phyloP scores from a whole-genome alignment of 192 early-diverging fungal genomes.

The Haplosporangium gracile region DNA sequence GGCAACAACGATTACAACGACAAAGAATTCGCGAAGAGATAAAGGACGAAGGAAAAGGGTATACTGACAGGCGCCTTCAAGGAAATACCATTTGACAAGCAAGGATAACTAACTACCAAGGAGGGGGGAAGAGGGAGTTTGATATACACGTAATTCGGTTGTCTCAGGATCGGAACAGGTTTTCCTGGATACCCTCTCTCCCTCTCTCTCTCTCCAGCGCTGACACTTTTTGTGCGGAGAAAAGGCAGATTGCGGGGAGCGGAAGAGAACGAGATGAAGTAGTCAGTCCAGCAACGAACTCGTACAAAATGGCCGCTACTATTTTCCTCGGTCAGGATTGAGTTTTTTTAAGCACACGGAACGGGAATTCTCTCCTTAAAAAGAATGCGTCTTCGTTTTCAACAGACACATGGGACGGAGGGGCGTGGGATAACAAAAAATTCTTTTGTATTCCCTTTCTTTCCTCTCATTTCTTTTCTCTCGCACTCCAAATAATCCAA shows the following conservation, averaged over 20 bases:
- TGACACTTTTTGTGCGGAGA: neutral
- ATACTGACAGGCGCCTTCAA: too few species aligned
- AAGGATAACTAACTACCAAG: neutral
- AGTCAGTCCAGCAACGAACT: neutral
- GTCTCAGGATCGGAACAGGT: neutral
- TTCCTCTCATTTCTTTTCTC: neutral
- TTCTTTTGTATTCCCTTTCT: neutral
- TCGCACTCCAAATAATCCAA: neutral
- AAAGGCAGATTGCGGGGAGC: neutral
- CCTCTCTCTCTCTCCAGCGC: neutral
- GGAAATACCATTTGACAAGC: neutral
- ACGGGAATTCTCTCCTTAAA: neutral
- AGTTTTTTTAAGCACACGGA: neutral
- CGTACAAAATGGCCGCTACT: too few species aligned
- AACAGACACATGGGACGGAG: neutral
- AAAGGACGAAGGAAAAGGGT: too few species aligned
- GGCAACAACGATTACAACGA: too few species aligned
- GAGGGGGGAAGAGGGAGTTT: neutral
- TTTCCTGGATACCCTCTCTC: neutral
- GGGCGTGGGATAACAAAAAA: slow-evolving; percentile 1
- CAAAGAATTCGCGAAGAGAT: too few species aligned
- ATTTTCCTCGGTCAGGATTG: too few species aligned
- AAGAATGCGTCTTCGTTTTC: neutral
- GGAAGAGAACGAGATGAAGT: neutral
- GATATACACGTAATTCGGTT: neutral